A percentile compares a stretch with the other conserved stretches of the same genome.
Conservation (phyloP, 768 basidiomycete genomes). For the Mycena belliarum region DNA sequence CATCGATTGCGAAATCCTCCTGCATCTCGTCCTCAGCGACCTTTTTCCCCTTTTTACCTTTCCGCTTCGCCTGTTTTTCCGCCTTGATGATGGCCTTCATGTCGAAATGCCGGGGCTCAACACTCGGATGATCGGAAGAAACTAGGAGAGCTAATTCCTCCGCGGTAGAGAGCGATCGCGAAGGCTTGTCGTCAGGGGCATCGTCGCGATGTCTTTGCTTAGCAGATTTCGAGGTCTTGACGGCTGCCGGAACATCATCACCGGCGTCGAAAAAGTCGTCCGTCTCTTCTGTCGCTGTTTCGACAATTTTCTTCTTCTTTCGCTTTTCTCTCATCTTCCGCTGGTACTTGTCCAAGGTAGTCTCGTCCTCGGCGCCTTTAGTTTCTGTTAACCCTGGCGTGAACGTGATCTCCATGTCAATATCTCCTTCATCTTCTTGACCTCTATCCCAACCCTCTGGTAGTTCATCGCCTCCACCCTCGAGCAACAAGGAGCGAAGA, state of each 20-base stretch:
- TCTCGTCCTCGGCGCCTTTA: conserved; percentile 67
- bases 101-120: conserved; percentile 80
- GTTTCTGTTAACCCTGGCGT: conserved; percentile 73
- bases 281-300: conserved; percentile 28
- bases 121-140: conserved; percentile 51
- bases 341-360: conserved; percentile 86
- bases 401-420: conserved; percentile 96
- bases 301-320: conserved; percentile 63
- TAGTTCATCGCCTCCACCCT: conserved; percentile 56
- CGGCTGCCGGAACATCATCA: conserved; percentile 21
- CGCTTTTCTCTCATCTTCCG: conserved; percentile 88
- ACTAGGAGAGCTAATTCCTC: conserved; percentile 69
- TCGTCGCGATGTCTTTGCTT: conserved; percentile 15
- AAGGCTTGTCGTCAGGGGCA: conserved; percentile 20
- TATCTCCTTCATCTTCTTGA: conserved; percentile 47
- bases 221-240: conserved; percentile 22
- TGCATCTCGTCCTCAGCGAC: conserved; percentile 60
- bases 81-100: conserved; percentile 87
- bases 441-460: conserved; percentile 83
- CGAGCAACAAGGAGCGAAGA: conserved; percentile 76
- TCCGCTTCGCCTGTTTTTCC: conserved; percentile 64
- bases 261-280: conserved; percentile 82
- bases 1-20: conserved; percentile 80
- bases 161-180: conserved; percentile 48
- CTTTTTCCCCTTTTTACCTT: conserved; percentile 46